phyloP scores from a whole-genome alignment of 1,284 basidiomycete genomes.

The Cutaneotrichosporon cutaneum region DNA sequence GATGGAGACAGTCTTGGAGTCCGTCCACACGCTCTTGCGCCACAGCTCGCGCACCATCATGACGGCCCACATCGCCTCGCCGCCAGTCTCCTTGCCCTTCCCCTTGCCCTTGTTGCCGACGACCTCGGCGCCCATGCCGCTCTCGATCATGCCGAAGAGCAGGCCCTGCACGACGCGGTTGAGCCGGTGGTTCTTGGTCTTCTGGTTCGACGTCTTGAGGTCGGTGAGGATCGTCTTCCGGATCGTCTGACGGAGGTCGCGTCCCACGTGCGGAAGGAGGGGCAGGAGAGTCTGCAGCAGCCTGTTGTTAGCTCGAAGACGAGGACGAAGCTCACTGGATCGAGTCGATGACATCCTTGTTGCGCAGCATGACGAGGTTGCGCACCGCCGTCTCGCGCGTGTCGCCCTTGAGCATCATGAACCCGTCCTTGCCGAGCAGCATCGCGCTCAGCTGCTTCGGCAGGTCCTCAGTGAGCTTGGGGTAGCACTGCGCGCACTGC shows the following conservation, averaged over 20 bases:
- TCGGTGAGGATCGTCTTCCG: conserved; percentile 96
- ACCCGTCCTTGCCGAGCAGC: conserved; percentile 57
- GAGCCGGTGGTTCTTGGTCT: conserved; percentile 89
- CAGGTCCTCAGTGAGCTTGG: conserved; percentile 77
- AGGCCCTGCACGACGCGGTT: conserved; percentile 96
- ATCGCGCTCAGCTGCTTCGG: conserved; percentile 72
- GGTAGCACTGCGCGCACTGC: conserved; percentile 85
- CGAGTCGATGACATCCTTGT: conserved; percentile 87
- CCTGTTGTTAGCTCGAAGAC: conserved; percentile 53
- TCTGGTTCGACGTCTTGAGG: conserved; percentile 85
- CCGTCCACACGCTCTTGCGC: conserved; percentile 91
- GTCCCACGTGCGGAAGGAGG: conserved; percentile 84
- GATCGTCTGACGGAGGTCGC: conserved; percentile 79
- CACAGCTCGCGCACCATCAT: conserved; percentile 92
- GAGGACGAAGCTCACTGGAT: conserved; percentile 67
- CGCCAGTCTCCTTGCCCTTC: conserved; percentile 57
- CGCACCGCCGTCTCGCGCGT: conserved; percentile 79
- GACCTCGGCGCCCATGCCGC: conserved; percentile 77
- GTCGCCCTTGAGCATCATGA: conserved; percentile 50
- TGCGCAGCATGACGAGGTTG: conserved; percentile 87
- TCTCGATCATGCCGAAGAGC: conserved; percentile 93
- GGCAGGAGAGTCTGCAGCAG: conserved; percentile 90
- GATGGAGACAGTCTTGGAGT: conserved; percentile 91
- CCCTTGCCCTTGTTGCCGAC: conserved; percentile 69
- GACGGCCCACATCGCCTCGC: conserved; percentile 97